Conservation (phyloP, 2,329 filamentous ascomycete genomes). For the Macroventuria anomochaeta region DNA sequence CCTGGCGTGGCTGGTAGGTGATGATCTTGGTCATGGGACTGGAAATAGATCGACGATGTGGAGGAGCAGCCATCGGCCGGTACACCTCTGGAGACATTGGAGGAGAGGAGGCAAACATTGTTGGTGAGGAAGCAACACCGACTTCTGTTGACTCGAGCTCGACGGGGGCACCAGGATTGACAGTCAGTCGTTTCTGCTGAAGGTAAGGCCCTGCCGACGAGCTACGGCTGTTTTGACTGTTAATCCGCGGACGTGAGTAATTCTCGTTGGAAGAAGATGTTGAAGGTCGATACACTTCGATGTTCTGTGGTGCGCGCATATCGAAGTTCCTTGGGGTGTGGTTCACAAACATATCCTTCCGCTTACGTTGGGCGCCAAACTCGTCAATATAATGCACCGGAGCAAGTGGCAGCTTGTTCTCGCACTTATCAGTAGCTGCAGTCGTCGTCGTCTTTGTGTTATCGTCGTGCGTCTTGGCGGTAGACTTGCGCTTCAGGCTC, state of each 20-base stretch:
- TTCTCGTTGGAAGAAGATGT: conserved; percentile 28
- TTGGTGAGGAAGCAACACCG: conserved; percentile 6
- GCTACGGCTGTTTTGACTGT: conserved; percentile 17
- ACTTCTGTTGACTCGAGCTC: conserved; percentile 30
- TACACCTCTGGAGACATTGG: conserved; percentile 17
- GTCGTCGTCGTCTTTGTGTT: conserved; percentile 23
- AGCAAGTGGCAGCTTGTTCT: conserved; percentile 17
- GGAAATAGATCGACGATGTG: conserved; percentile 24
- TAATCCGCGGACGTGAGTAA: conserved; percentile 28
- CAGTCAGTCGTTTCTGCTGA: conserved; percentile 14
- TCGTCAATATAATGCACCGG: conserved; percentile 31
- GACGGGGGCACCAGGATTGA: conserved; percentile 20
- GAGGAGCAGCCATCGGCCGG: conserved; percentile 14
- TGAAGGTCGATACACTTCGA: conserved; percentile 27
- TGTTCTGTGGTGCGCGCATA: conserved; percentile 23
- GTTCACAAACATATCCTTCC: conserved; percentile 43
- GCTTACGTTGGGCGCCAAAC: conserved; percentile 30
- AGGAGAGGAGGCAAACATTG: conserved; percentile 7
- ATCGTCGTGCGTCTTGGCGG: conserved; percentile 26
- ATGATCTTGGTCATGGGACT: conserved; percentile 23
- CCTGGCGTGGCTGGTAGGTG: conserved; percentile 20
- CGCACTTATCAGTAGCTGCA: conserved; percentile 19
- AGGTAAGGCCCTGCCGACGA: conserved; percentile 20
- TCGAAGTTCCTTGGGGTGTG: conserved; percentile 44
- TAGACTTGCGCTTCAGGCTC: conserved; percentile 31